Percentiles rank a stretch among this genome's conserved stretches.
Conservation (phyloP, 192 early-diverging fungal species). For the Chytriomyces sp. region DNA sequence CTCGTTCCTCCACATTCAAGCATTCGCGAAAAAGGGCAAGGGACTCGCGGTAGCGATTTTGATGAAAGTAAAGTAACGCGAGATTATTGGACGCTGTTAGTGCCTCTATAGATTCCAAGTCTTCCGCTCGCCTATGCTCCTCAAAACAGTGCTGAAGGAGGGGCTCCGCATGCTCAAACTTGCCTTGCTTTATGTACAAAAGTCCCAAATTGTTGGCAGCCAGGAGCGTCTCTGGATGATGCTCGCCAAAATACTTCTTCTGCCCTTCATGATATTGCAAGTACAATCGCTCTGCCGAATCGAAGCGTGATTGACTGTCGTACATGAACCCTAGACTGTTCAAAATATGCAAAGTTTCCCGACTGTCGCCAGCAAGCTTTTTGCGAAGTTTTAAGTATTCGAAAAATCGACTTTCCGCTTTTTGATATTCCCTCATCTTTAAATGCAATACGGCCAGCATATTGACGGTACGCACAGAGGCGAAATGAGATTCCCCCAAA, state of each 20-base stretch:
- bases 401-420: background rate
- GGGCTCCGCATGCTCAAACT: slow-evolving; percentile 29
- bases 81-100: background rate
- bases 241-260: slow-evolving; percentile 12
- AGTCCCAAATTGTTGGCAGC: slow-evolving; percentile 3
- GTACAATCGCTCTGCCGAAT: slow-evolving; percentile 27
- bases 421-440: background rate
- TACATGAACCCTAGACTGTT: slow-evolving; percentile 5
- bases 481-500: slow-evolving; percentile 24
- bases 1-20: background rate
- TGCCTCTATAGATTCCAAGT: background rate
- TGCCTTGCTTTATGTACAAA: slow-evolving; percentile 5
- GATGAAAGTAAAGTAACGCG: background rate
- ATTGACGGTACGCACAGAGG: slow-evolving; percentile 17
- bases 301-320: slow-evolving; percentile 18
- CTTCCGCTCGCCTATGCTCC: too few relatives aligned
- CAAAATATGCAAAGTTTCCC: background rate
- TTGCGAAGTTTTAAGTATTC: background rate
- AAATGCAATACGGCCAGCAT: background rate
- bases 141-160: slow-evolving; percentile 7
- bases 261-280: slow-evolving; percentile 16
- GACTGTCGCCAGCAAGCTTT: background rate
- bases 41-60: background rate
- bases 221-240: slow-evolving; percentile 29
- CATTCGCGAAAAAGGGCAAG: background rate